Evolutionary conservation across 2,329 filamentous ascomycete species (phyloP).

Genomic region (Ceratocystis destructans): DNA sequence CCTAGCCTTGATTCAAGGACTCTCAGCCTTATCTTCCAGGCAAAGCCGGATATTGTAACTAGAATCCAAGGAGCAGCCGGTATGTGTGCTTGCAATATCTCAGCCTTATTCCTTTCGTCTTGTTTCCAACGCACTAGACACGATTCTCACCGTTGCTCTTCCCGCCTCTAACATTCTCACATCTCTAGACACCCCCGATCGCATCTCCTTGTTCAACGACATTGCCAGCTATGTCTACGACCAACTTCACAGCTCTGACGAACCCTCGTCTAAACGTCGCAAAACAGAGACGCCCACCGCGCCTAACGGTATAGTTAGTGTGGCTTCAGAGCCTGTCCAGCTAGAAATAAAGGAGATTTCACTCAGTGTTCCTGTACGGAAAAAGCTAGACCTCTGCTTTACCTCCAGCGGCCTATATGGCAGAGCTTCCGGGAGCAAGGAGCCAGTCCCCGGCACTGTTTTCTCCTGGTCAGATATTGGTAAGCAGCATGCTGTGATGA

Average conservation of each 20-base stretch:
- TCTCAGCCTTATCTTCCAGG: constrained; percentile 39
- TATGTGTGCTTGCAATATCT: constrained; percentile 25
- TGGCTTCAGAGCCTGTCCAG: constrained; percentile 35
- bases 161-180: not conserved
- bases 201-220: constrained; percentile 42
- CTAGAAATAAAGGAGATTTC: constrained; percentile 53
- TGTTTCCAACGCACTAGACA: not conserved
- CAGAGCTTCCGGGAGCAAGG: constrained; percentile 36
- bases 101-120: not conserved
- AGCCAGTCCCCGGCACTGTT: constrained; percentile 39
- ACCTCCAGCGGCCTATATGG: constrained; percentile 47
- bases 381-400: constrained; percentile 53
- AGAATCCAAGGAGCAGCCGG: constrained; percentile 41
- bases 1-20: constrained; percentile 39
- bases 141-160: not conserved
- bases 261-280: constrained; percentile 40
- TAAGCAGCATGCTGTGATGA: constrained; percentile 25
- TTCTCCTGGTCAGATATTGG: constrained; percentile 51
- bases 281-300: constrained; percentile 32
- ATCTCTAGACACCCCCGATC: constrained; percentile 35
- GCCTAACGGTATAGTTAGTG: constrained; percentile 24
- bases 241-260: constrained; percentile 29
- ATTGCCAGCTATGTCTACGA: constrained; percentile 40
- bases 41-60: constrained; percentile 42
- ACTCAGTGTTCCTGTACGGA: constrained; percentile 51